phyloP scores from a whole-genome alignment of 805 yeast genomes.

The Pichia rugopelliculosa region DNA sequence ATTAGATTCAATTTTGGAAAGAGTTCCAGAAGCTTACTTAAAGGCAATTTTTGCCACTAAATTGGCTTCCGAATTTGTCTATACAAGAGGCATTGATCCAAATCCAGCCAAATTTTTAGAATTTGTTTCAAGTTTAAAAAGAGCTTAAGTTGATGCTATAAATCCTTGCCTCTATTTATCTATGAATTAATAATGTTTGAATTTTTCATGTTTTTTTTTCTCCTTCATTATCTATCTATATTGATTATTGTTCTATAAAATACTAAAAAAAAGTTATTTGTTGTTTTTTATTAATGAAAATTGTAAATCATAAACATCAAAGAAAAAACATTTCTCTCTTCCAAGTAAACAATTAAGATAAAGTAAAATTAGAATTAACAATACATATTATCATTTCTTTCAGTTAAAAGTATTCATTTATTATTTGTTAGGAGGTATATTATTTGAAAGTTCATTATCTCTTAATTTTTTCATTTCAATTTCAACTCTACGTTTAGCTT shows the following conservation, averaged over 20 bases:
- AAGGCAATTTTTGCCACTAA: slow-evolving; percentile 84
- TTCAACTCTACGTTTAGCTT: slow-evolving; percentile 27
- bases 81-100: slow-evolving; percentile 70
- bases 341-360: not conserved
- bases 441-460: slow-evolving; percentile 1
- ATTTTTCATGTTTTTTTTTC: not conserved
- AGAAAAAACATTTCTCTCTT: no score
- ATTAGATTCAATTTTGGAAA: slow-evolving; percentile 54
- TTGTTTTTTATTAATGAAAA: no score
- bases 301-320: no score
- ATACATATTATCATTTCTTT: not conserved
- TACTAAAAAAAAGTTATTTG: no score
- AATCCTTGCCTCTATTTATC: not conserved
- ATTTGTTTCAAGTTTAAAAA: slow-evolving; percentile 53
- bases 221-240: not conserved
- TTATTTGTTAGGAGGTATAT: not conserved
- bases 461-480: slow-evolving; percentile 16
- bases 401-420: not conserved
- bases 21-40: slow-evolving; percentile 84
- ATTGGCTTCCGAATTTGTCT: slow-evolving; percentile 78
- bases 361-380: not conserved
- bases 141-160: slow-evolving; percentile 17
- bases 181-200: not conserved
- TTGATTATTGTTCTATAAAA: no score
- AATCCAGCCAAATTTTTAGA: slow-evolving; percentile 75